Base-by-base conservation (phyloP, 306 rosid species). In the Senna tora region DNA sequence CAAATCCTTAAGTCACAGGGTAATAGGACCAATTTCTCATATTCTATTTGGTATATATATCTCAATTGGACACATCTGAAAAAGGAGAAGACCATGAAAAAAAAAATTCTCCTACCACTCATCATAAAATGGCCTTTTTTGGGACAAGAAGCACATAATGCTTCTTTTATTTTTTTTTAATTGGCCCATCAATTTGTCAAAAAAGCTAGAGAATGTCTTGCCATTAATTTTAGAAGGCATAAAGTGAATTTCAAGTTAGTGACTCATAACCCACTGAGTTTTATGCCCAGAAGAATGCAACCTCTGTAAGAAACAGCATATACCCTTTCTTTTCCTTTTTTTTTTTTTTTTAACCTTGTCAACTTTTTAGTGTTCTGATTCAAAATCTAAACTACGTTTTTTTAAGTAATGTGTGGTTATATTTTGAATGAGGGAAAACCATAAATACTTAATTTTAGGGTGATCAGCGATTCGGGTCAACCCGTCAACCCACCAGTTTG, bases 51-150 rank as follows among this genome's bases (percentile, higher is more conserved):
- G 53, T 12, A 69, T 52, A 69, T 52, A 49, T 32, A 38, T 36
- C 41, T 28, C 39, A 28, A 14, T 56, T 6, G 39, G 12, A 28
- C 7, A 56, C 11, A 13, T 47, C 5, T 47, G 8, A n/a, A 15
- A 47, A 47, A 47, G n/a, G 20, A 47, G 20, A 47, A 42, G 16
- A 13, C 17, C 42, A 57, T 0, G 10, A 8, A 34, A 33, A 69
- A 39, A 8, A 34, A 33, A 69, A 39, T 53, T 54, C 14, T 69
- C 34, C n/a, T n/a, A n/a, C n/a, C 51, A 17, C 52, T 69, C 64
- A 69, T 21, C 20, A 53, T 7, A 36, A 34, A 70, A 36, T 22
- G 52, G 6, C 28, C 4, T 20, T 22, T 69, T 39, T 3, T 17
- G 28, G 33, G 67, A 16, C 49, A 38, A 9, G 9, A 36, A 36